Evolutionary conservation across 257 asterid species (phyloP), one percentile per base, ranked within the genome.

Genomic region (Lantana camara): DNA sequence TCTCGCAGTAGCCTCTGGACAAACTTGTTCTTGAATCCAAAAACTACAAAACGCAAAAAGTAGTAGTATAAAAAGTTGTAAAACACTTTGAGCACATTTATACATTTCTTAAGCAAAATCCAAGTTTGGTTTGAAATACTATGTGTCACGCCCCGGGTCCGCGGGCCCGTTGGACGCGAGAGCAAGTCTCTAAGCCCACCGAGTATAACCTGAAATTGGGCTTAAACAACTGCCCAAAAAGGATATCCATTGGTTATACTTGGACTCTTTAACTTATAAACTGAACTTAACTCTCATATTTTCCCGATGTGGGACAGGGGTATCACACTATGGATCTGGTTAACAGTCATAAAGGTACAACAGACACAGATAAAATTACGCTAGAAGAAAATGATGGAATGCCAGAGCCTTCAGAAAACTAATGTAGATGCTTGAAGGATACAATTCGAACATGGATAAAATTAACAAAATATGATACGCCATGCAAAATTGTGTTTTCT

Each of bases 1-100:
- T 87, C 96, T 72, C 97, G 72, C 70, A 93, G 81, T 60, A 93
- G 69, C 80, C 96, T 83, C 73, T 84, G 99, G 50, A 93, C 95
- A 75, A 81, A 83, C 38, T 90, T 78, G 82, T 85, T 90, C 65
- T 79, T 90, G 80, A 93, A 90, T 58, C 99, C 99, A 47, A 87
- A 66, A 90, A 80, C 99, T 93, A 95, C 73, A 64, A n/a, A n/a
- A n/a, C n/a, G n/a, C 60, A 75, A 40, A 47, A 69, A 57, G 46
- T 63, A 37, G 40, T 41, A 24, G 15, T 47, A 38, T 17, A 52
- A 42, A 19, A 57, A 45, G 60, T 66, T 11, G n/a, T 15, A 38
- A 15, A 19, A 42, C 62, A 54, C 15, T 29, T 68, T n/a, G n/a
- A n/a, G n/a, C n/a, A n/a, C n/a, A 45, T 65, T 37, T 17, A 52